These are phyloP conservation scores for Picea abies DNA, from an alignment of 83 land plant species.

Conservation along the genomic window DNA sequence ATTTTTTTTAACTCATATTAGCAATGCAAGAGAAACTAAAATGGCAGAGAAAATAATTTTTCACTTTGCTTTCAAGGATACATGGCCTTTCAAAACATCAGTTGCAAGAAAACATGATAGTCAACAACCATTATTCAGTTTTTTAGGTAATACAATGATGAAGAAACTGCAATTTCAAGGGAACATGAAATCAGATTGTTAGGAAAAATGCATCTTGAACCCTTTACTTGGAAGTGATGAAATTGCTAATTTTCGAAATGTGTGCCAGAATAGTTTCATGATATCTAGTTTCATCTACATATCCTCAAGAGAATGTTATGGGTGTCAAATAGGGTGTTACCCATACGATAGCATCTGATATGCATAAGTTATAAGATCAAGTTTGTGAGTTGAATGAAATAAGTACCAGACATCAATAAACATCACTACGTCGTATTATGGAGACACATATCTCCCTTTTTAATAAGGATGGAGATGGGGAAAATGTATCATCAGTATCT, in stretches of 20 bases:
- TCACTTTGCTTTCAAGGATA: not conserved
- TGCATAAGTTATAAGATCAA: not conserved
- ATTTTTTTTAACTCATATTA: not conserved
- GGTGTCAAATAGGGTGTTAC: not conserved
- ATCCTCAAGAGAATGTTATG: not conserved
- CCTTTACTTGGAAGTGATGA: too few species aligned
- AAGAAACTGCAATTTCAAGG: too few species aligned
- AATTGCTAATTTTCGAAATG: too few species aligned
- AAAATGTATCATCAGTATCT: not conserved
- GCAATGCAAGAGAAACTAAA: not conserved
- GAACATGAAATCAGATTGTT: too few species aligned
- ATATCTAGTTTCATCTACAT: not conserved
- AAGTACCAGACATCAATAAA: not conserved
- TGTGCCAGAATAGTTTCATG: too few species aligned
- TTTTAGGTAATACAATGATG: too few species aligned
- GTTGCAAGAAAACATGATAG: not conserved
- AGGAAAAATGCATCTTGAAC: too few species aligned
- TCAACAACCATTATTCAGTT: too few species aligned
- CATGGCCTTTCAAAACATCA: not conserved
- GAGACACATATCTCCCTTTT: not conserved
- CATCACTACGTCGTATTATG: not conserved
- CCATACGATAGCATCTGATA: not conserved
- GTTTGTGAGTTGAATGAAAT: not conserved
- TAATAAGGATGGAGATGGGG: not conserved
- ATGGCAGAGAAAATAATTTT: not conserved